These are phyloP conservation scores for Phialocephala subalpina DNA, from an alignment of 2,329 filamentous ascomycete genomes.

Conservation along the genomic window DNA sequence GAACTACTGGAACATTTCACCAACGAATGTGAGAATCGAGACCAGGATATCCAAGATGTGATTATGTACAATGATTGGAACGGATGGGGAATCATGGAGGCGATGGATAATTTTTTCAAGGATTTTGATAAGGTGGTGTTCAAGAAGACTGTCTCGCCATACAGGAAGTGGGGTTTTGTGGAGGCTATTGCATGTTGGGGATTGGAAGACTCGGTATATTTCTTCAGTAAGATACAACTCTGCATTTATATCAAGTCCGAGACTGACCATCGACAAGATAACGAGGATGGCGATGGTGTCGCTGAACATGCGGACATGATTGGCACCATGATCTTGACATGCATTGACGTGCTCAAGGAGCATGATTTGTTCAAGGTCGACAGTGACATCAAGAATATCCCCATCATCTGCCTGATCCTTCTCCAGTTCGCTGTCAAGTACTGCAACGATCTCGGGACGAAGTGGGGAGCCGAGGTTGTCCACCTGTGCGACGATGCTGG, in stretches of 20 bases:
- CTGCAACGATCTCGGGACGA: constrained; percentile 55
- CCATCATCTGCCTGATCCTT: constrained; percentile 55
- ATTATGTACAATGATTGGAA: constrained; percentile 37
- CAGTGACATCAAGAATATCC: constrained; percentile 55
- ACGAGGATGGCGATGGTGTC: constrained; percentile 28
- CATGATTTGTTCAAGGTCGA: constrained; percentile 46
- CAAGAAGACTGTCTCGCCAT: constrained; percentile 31
- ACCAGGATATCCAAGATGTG: constrained; percentile 31
- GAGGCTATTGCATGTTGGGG: constrained; percentile 31
- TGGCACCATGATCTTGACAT: constrained; percentile 64
- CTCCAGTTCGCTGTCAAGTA: constrained; percentile 56
- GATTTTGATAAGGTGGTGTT: constrained; percentile 33
- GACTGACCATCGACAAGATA: constrained; percentile 23
- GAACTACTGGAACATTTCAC: constrained; percentile 22
- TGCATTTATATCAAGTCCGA: neutral
- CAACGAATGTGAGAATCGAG: constrained; percentile 27
- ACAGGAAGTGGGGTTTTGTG: constrained; percentile 34
- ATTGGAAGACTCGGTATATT: constrained; percentile 16
- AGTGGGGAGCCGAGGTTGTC: constrained; percentile 61
- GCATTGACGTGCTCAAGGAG: constrained; percentile 57
- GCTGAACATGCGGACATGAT: constrained; percentile 56
- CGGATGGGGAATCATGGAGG: constrained; percentile 27
- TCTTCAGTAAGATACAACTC: constrained; percentile 25
- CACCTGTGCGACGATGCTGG: constrained; percentile 30
- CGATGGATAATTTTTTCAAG: constrained; percentile 22